Conservation (phyloP, 768 basidiomycete genomes). For the Heimioporus sp. region DNA sequence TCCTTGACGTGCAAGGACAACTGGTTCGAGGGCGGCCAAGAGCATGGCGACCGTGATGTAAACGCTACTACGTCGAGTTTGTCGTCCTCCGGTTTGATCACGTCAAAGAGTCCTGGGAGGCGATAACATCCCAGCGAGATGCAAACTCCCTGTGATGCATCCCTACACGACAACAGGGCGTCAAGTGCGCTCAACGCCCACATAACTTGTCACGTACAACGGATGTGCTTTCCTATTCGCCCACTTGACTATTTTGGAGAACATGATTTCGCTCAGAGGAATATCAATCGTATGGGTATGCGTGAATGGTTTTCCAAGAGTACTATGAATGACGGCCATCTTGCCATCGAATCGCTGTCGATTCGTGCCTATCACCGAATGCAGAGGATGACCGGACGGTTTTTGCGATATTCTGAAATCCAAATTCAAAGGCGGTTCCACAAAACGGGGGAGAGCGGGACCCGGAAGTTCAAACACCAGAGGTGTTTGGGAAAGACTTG, state of each 20-base stretch:
- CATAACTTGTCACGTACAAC: constrained; percentile 29
- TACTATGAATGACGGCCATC: constrained; percentile 19
- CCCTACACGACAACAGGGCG: constrained; percentile 19
- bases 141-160: constrained; percentile 38
- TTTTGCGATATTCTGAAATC: constrained; percentile 12
- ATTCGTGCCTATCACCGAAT: not conserved
- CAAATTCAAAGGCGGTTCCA: constrained; percentile 16
- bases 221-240: constrained; percentile 26
- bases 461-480: not conserved
- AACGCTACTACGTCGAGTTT: constrained; percentile 16
- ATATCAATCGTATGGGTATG: constrained; percentile 25
- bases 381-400: not conserved
- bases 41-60: constrained; percentile 29
- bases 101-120: constrained; percentile 23
- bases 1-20: constrained; percentile 14
- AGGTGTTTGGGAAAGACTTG: constrained; percentile 1
- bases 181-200: not conserved
- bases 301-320: constrained; percentile 18
- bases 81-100: constrained; percentile 10
- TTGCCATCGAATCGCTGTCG: constrained; percentile 12
- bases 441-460: constrained; percentile 11
- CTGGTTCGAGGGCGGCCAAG: constrained; percentile 41
- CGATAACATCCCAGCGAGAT: constrained; percentile 47
- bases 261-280: constrained; percentile 27
- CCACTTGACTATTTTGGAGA: constrained; percentile 36